Conservation (phyloP, 2,329 filamentous ascomycete species). For the Xylaria sp. region DNA sequence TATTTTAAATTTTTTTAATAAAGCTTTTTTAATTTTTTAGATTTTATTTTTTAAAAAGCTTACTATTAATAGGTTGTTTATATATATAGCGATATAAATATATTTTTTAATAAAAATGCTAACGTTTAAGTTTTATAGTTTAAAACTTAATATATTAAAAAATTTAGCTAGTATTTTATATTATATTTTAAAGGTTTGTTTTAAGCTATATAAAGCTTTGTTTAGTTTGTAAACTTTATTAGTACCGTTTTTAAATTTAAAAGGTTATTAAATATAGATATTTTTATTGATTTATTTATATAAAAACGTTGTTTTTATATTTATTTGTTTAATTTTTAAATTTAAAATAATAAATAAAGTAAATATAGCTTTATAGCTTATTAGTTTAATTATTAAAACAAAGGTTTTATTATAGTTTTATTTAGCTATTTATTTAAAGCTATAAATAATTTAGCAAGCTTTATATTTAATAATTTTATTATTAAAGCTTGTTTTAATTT, state of each 20-base stretch:
- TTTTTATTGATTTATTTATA: slow-evolving; percentile 1
- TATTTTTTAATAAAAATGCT: not conserved
- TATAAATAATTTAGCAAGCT: too few species aligned
- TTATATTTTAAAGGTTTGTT: too few species aligned
- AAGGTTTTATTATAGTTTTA: too few species aligned
- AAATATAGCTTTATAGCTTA: too few species aligned
- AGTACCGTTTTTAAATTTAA: not conserved
- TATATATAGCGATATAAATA: not conserved
- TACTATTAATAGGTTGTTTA: too few species aligned
- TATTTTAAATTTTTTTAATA: not conserved
- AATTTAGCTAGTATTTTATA: too few species aligned
- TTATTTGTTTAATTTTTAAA: not conserved
- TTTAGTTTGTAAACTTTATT: too few species aligned
- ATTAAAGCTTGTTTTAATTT: too few species aligned
- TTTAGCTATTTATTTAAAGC: too few species aligned
- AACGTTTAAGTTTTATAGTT: not conserved
- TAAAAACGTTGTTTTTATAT: not conserved
- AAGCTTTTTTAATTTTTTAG: not conserved
- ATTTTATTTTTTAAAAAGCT: not conserved
- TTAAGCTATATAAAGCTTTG: too few species aligned
- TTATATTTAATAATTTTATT: too few species aligned
- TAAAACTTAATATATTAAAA: not conserved
- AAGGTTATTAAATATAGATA: not conserved
- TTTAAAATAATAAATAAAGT: not conserved
- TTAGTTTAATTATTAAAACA: too few species aligned